Base-by-base conservation (phyloP, 2,329 filamentous ascomycete genomes). In the Aspergillus fructus region DNA sequence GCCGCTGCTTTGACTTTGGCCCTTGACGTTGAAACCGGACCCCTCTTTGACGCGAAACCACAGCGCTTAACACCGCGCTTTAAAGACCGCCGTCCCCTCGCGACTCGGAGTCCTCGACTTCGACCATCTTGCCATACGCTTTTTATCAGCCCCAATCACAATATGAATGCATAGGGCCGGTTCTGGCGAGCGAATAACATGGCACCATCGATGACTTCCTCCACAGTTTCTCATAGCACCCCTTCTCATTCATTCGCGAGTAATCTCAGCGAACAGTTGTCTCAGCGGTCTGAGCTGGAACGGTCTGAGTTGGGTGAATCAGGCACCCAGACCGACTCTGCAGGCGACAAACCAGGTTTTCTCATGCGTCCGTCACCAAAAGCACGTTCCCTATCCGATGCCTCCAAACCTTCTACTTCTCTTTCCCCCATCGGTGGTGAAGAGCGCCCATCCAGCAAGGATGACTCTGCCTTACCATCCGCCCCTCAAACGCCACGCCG, bases 401-500 rank as follows among this genome's bases (percentile, higher is more conserved):
- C 85, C 47, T 83, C 85, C 8, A 84, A 82, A 60, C 78, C 78
- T 23, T 78, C 81, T 62, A 74, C 86, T 17, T 85, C 83, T 5
- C 81, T 85, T 4, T 85, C 86, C 39, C 83, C 86, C 42, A 81
- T 85, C 50, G 71, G 84, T 53, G 79, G 83, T 53, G 78, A 82
- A n/a, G 63, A 59, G 41, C 78, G 81, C 15, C 77, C 80, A 48
- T 79, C 81, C 19, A 87, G 84, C 57, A 89, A 89, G 71, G 87
- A 90, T 75, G 88, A 91, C 67, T 86, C 80, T 67, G 79, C 79
- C 54, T 76, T 89, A 56, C 73, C 76, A 43, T 66, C 69, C 12
- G 73, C 74, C 34, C 88, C 89, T n/a, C 83, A 83, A 48, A 96
- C 91, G 7, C 90, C 91, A n/a, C 83, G 86, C 58, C 83, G 89